A percentile compares a stretch with the other conserved stretches of the same genome.
Conservation (phyloP, 495 filamentous ascomycete species). For the Aspergillus nidulans region DNA sequence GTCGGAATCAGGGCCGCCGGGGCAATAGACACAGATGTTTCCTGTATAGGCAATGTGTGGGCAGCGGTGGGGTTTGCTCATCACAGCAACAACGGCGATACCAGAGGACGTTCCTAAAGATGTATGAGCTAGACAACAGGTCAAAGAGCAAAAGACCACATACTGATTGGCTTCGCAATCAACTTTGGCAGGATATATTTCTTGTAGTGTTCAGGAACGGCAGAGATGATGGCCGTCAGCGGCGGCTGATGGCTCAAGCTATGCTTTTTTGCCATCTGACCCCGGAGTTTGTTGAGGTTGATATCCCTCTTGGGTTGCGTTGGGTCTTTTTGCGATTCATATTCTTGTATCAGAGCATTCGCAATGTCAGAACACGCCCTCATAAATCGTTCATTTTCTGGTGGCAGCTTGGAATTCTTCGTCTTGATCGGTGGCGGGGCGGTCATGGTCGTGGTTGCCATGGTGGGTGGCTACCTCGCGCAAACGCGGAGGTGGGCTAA, state of each 20-base stretch:
- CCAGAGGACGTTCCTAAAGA: conserved; percentile 77
- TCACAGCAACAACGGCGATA: conserved; percentile 98
- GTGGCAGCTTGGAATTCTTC: conserved; percentile 71
- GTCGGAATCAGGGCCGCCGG: conserved; percentile 93
- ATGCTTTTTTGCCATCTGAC: conserved; percentile 89
- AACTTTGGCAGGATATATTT: conserved; percentile 96
- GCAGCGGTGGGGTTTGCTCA: conserved; percentile 98
- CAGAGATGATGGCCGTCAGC: conserved; percentile 93
- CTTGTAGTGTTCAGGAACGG: conserved; percentile 97
- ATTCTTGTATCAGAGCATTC: conserved; percentile 85
- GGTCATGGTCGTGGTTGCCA: conserved; percentile 63
- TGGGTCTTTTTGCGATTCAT: conserved; percentile 71
- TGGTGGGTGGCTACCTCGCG: conserved; percentile 23
- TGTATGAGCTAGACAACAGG: conserved; percentile 13
- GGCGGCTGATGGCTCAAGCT: conserved; percentile 78
- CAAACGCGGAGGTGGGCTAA: background rate
- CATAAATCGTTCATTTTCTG: conserved; percentile 91
- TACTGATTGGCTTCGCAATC: conserved; percentile 93
- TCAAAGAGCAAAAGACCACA: conserved; percentile 16
- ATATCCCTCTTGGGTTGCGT: conserved; percentile 73
- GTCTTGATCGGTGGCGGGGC: conserved; percentile 47
- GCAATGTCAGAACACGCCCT: conserved; percentile 94
- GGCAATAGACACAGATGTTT: conserved; percentile 99
- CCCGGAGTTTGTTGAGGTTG: conserved; percentile 85
- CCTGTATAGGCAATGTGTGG: conserved; percentile 97